Base-by-base conservation (phyloP, 176 grass and related monocot species). In the Musa troglodytarum region DNA sequence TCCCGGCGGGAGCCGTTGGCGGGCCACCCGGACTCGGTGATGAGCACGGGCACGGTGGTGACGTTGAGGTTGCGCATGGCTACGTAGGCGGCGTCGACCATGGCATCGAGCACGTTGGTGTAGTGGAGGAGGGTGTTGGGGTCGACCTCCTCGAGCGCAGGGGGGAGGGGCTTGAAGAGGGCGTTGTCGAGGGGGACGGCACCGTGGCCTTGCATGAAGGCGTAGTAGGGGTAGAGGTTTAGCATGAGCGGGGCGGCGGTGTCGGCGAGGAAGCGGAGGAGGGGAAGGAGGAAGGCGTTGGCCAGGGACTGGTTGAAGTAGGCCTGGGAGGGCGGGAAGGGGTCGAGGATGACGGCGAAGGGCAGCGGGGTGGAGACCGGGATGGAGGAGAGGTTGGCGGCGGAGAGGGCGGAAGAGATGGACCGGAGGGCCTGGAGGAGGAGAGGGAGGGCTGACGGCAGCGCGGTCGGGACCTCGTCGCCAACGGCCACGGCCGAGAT, bases 21-120 rank as follows among this genome's bases (percentile, higher is more conserved):
- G n/a, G 92, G 92, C 92, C 92, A 96, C 3, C 92, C 92, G 9
- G 89, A 88, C 83, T 96, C 92, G 11, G 89, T 92, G 24, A 96
- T 83, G 63, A 96, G 85, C 24, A 96, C 74, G 3, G 80, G 25
- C 50, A 86, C 81, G 65, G 13, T 51, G 70, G 58, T 84, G 16
- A 75, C 66, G 85, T 86, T 89, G 49, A 96, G 83, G 83, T 92
- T 86, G 55, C 68, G 82, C 11, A 96, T 68, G 19, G 92, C 83
- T 52, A 89, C 86, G 59, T 86, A 81, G 12, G 89, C 87, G 1
- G 92, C 89, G 84, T 96, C 92, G 49, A 96, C 68, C 92, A 96
- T 92, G 2, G 92, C 92, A 81, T 96, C 92, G 76, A 88, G 85
- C 20, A 96, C 87, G 81, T 96, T 96, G 53, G 82, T 92, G 81